Evolutionary conservation across 306 rosid species (phyloP).

Genomic region (Sechiopsis laciniata): DNA sequence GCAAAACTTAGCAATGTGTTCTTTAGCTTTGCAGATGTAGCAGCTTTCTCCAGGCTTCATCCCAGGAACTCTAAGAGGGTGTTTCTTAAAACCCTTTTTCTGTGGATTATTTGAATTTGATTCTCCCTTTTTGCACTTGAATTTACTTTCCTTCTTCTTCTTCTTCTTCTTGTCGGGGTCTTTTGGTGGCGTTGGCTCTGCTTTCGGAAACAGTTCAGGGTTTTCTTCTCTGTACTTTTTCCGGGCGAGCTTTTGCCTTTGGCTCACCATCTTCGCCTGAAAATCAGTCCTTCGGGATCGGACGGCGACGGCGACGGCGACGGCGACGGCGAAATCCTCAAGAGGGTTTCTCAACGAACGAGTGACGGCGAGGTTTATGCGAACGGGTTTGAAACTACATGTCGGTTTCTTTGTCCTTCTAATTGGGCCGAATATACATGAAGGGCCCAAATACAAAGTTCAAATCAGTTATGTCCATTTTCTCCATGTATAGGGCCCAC

Average conservation of each 20-base stretch:
- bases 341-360: not conserved
- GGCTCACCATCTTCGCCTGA: constrained; percentile 56
- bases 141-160: constrained; percentile 31
- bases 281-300: not conserved
- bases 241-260: constrained; percentile 68
- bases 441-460: not conserved
- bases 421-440: not conserved
- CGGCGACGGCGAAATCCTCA: not conserved
- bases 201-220: constrained; percentile 45
- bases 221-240: constrained; percentile 44
- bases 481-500: too few relatives aligned
- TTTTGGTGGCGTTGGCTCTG: constrained; percentile 46
- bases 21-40: constrained; percentile 61
- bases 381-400: constrained; percentile 10
- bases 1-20: constrained; percentile 81
- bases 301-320: constrained; percentile 8
- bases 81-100: constrained; percentile 36
- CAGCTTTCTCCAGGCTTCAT: constrained; percentile 93
- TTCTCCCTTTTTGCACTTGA: constrained; percentile 40
- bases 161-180: constrained; percentile 49
- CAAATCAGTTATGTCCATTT: too few relatives aligned
- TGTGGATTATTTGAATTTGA: constrained; percentile 28
- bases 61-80: constrained; percentile 85
- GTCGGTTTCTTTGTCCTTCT: constrained; percentile 2
- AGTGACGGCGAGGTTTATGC: constrained; percentile 4